Evolutionary conservation across 192 early-diverging fungal species (phyloP), one percentile per base, ranked within the genome.

Genomic region (Linnemannia hyalina): DNA sequence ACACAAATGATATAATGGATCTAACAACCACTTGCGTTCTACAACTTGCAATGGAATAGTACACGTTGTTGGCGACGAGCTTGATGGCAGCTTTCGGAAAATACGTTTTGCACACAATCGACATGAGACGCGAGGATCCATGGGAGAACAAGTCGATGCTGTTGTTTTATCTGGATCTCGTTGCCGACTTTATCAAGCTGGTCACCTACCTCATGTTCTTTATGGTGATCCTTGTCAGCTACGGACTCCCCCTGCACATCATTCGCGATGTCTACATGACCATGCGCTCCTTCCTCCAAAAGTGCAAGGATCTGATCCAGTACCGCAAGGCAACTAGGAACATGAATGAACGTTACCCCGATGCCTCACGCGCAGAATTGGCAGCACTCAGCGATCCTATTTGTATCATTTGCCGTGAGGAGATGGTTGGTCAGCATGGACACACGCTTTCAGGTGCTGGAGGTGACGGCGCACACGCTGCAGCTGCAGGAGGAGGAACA

Each of bases 391-490:
- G 88, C 40, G 95, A 95, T 68, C 93, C 92, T 11, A 97, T 97
- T 4, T 99, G 99, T 83, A 99, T 99, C 73, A 98, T 99, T 65
- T 99, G 99, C 70, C 90, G 99, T 55, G 99, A 99, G 78, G 99
- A 99, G 41, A 99, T 99, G 99, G 85, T 88, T 4, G 88, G 80
- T 32, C 75, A 84, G 20, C 71, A 26, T 52, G 26, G 57, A 38
- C 29, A 77, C 29, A 55, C 63, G 1, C 40, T 70, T n/a, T 42
- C 40, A 54, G 55, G 72, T 47, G 72, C 63, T 60, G 60, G 76
- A 44, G 65, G 32, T 68, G 74, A 41, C 32, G 80, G 44, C 68
- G 29, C 46, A 15, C 20, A 88, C 22, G 74, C 38, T 9, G 69
- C 36, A 40, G 73, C 57, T 23, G 70, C 57, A 69, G 60, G 72